Evolutionary conservation across 805 yeast species (phyloP), one percentile per base, ranked within the genome.

Genomic region (Saturnispora saitoi): DNA sequence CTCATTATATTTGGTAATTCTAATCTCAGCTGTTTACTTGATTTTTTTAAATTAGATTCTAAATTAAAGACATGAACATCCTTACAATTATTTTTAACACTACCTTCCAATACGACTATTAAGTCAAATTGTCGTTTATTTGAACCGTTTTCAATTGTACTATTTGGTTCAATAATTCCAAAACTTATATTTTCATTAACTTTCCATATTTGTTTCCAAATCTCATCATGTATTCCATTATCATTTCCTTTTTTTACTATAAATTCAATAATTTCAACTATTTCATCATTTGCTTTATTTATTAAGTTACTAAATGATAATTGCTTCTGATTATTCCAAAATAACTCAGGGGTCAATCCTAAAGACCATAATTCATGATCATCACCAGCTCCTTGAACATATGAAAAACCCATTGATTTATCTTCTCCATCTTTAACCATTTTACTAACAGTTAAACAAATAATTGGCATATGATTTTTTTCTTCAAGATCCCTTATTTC

Each of bases 341-440:
- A 76, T 26, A 76, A 43, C 0, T 57, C 56, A 0, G 90, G 79
- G 1, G 70, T 73, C 29, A 87, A 62, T 0, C 71, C 67, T 4
- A 74, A 69, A 0, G 83, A 75, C 97, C 96, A 89, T 10, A 82
- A 68, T 58, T 89, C 97, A 61, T 89, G 95, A 58, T 90, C 96
- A 63, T 89, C 97, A 0, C 93, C 96, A 0, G 96, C 93, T 1
- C 97, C 97, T 63, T 88, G 96, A 1, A 88, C 85, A 59, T 89
- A 89, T 0, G 72, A 64, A 54, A 66, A 81, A 0, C 80, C 82
- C 8, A 62, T 51, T 43, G 72, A 56, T 43, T 66, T 66, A 45
- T 68, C 72, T 6, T 67, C 65, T 7, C 86, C 87, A 61, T 81
- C 86, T 54, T 78, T 82, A 17, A 73, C 76, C 59, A 70, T 71